Conservation (phyloP, 139 green algal genomes). For the Eudorina sp. region DNA sequence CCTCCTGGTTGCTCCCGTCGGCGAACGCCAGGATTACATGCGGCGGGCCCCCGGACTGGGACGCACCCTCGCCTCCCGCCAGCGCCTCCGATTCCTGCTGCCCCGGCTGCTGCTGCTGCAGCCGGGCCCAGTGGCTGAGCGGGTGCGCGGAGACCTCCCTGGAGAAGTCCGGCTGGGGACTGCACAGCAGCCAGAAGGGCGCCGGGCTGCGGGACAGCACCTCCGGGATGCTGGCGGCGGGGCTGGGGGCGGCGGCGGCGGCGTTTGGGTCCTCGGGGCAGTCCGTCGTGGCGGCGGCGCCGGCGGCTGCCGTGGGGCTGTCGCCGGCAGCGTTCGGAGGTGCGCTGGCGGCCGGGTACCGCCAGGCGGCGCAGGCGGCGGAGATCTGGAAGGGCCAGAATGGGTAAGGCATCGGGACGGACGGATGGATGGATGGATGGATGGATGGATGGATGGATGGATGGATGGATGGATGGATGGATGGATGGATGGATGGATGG, state of each 20-base stretch:
- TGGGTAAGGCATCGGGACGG: too few relatives aligned
- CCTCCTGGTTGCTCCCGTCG: conserved; percentile 74
- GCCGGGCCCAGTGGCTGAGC: conserved; percentile 9
- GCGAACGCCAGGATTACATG: conserved; percentile 72
- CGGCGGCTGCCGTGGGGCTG: too few relatives aligned
- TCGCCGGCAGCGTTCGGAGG: too few relatives aligned
- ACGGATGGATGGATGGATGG: too few relatives aligned
- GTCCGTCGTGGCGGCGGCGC: too few relatives aligned
- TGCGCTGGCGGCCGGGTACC: background rate
- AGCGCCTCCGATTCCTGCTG: background rate
- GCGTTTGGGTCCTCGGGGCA: background rate
- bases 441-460: too few relatives aligned
- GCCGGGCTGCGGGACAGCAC: background rate
- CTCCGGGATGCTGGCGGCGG: background rate
- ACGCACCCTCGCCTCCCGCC: background rate
- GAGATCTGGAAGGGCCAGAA: too few relatives aligned
- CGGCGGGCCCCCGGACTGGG: background rate
- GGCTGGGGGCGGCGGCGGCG: background rate
- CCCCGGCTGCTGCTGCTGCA: background rate
- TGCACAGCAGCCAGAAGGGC: conserved; percentile 60
- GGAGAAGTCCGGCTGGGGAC: conserved; percentile 1
- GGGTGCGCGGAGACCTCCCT: background rate
- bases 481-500: too few relatives aligned
- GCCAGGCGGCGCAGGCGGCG: conserved; percentile 54
- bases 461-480: too few relatives aligned